These are phyloP conservation scores for Chalara sp. DNA, from an alignment of 2,329 filamentous ascomycete genomes.

Conservation along the genomic window DNA sequence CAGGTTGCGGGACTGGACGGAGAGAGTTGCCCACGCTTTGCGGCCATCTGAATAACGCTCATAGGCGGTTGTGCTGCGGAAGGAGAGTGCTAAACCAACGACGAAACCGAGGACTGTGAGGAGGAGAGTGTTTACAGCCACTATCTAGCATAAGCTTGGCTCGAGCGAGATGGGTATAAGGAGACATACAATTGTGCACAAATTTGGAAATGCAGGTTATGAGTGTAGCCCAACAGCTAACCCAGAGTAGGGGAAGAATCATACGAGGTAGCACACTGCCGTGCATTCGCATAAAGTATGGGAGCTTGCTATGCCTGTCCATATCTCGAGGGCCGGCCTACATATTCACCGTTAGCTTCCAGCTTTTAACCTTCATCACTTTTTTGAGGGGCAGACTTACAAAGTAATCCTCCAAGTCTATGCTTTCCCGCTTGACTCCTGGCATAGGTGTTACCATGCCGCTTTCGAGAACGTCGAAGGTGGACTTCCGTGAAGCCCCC, in stretches of 20 bases:
- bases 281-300: conserved; percentile 67
- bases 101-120: conserved; percentile 77
- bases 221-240: conserved; percentile 56
- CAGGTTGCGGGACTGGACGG: conserved; percentile 57
- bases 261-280: conserved; percentile 70
- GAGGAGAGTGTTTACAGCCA: conserved; percentile 59
- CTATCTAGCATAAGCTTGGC: conserved; percentile 5
- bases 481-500: not conserved
- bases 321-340: conserved; percentile 57
- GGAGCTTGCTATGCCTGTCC: conserved; percentile 69
- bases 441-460: not conserved
- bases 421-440: not conserved
- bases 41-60: conserved; percentile 63
- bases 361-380: too few relatives aligned
- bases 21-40: conserved; percentile 55
- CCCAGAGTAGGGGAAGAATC: conserved; percentile 59
- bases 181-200: conserved; percentile 11
- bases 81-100: conserved; percentile 70
- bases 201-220: conserved; percentile 7
- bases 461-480: not conserved
- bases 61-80: conserved; percentile 71
- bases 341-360: not conserved
- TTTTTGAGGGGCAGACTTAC: not conserved
- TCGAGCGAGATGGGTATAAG: conserved; percentile 1
- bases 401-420: not conserved